Conservation (phyloP, 495 filamentous ascomycete genomes). For the Chaetomium fimeti region DNA sequence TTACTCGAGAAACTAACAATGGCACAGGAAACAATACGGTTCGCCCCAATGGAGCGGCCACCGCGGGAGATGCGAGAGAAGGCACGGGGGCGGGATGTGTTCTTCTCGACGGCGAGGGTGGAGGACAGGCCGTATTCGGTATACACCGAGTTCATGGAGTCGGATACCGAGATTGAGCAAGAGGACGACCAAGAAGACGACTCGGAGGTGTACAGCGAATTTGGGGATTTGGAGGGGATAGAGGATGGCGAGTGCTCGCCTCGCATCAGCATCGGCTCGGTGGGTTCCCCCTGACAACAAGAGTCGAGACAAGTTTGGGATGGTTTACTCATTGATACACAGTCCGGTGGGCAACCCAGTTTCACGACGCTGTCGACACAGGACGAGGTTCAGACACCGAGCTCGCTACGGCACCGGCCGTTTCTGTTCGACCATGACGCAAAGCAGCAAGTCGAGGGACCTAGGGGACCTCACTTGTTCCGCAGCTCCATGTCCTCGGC, state of each 20-base stretch:
- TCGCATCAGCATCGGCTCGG: slow-evolving; percentile 64
- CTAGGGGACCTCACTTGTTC: slow-evolving; percentile 87
- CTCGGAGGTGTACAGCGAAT: slow-evolving; percentile 52
- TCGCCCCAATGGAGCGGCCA: slow-evolving; percentile 24
- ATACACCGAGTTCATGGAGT: slow-evolving; percentile 71
- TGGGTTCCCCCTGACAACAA: slow-evolving; percentile 40
- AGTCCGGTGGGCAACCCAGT: slow-evolving; percentile 63
- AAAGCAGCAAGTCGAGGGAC: slow-evolving; percentile 65
- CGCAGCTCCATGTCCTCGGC: slow-evolving; percentile 54
- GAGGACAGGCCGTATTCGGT: slow-evolving; percentile 57
- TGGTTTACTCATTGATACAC: neutral
- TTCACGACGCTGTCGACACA: slow-evolving; percentile 73
- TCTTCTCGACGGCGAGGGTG: slow-evolving; percentile 43
- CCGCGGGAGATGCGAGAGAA: slow-evolving; percentile 51
- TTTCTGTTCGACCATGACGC: slow-evolving; percentile 21
- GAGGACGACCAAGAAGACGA: slow-evolving; percentile 53
- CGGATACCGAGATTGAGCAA: slow-evolving; percentile 65
- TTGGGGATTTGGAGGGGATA: slow-evolving; percentile 43
- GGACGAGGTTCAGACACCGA: slow-evolving; percentile 71
- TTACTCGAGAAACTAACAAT: slow-evolving; percentile 21
- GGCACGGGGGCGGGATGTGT: slow-evolving; percentile 43
- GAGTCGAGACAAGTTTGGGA: neutral
- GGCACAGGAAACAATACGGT: slow-evolving; percentile 30
- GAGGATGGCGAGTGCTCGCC: slow-evolving; percentile 64
- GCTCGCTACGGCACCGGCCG: slow-evolving; percentile 45